A percentile compares a stretch with the other conserved stretches of the same genome.
Evolutionary conservation across 2,329 filamentous ascomycete species (phyloP).

Genomic region (Diaporthe sp.): DNA sequence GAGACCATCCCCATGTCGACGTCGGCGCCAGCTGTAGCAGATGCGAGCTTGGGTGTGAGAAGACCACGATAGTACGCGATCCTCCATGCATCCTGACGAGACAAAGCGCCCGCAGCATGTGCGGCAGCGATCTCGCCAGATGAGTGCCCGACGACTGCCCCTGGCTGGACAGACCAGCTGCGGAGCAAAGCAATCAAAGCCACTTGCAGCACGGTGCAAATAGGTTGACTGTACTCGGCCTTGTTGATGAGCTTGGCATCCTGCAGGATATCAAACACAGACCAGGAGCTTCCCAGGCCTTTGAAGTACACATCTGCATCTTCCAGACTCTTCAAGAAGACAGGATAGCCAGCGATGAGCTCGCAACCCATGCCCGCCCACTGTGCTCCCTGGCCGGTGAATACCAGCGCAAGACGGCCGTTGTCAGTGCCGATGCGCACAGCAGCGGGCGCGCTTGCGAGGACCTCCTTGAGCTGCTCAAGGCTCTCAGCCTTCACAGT

Average conservation of each 20-base stretch:
- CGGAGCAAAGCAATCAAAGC: constrained; percentile 50
- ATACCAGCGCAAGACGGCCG: constrained; percentile 40
- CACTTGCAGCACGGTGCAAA: constrained; percentile 54
- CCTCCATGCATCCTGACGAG: constrained; percentile 39
- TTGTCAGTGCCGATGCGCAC: background rate
- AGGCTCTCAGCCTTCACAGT: background rate
- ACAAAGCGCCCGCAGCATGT: constrained; percentile 46
- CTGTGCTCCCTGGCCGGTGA: constrained; percentile 54
- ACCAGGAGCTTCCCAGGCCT: constrained; percentile 47
- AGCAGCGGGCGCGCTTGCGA: background rate
- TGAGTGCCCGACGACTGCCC: constrained; percentile 51
- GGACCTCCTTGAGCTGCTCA: background rate
- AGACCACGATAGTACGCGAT: constrained; percentile 46
- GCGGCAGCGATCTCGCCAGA: constrained; percentile 54
- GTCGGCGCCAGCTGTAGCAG: constrained; percentile 33
- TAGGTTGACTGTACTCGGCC: constrained; percentile 44
- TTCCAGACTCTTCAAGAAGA: constrained; percentile 44
- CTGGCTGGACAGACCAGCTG: constrained; percentile 45
- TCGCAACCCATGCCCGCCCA: constrained; percentile 48
- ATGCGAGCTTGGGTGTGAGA: constrained; percentile 43
- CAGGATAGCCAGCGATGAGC: constrained; percentile 42
- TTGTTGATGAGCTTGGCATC: constrained; percentile 44
- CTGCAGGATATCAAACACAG: constrained; percentile 46
- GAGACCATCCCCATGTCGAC: constrained; percentile 40
- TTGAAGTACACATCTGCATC: constrained; percentile 43